Evolutionary conservation across 2,329 filamentous ascomycete genomes (phyloP).

Genomic region (Domatiomyces catenatus): DNA sequence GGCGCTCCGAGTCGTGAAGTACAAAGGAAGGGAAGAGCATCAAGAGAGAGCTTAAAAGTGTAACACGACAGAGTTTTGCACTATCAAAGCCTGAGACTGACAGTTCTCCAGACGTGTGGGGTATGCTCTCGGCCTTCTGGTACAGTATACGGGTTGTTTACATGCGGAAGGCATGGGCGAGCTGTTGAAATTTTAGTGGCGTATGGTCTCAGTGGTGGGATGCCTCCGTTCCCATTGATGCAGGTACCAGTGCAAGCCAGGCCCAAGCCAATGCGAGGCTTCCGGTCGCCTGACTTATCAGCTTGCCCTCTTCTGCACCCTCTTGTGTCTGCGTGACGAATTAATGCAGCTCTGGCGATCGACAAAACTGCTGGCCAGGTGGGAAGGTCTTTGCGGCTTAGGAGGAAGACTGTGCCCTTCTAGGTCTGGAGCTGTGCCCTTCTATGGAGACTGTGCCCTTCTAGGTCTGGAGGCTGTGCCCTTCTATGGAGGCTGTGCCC

Average conservation of each 20-base stretch:
- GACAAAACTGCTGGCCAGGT: not conserved
- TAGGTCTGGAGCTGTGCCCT: not conserved
- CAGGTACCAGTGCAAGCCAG: not conserved
- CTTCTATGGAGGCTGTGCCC: too few species aligned
- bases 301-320: not conserved
- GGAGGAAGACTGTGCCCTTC: not conserved
- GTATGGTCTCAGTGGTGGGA: not conserved
- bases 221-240: not conserved
- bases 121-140: not conserved
- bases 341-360: not conserved
- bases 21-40: too few species aligned
- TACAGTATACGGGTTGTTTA: too few species aligned
- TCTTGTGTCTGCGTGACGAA: too few species aligned
- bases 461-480: not conserved
- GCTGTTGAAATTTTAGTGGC: not conserved
- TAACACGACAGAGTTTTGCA: too few species aligned
- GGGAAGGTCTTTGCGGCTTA: not conserved
- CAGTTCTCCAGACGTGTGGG: not conserved
- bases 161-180: not conserved
- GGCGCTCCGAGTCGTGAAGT: not conserved
- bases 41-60: too few species aligned
- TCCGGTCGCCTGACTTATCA: not conserved
- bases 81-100: too few species aligned
- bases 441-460: too few species aligned
- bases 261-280: not conserved